phyloP scores from a whole-genome alignment of 1,139 yeast species.

The Taphrina communis region DNA sequence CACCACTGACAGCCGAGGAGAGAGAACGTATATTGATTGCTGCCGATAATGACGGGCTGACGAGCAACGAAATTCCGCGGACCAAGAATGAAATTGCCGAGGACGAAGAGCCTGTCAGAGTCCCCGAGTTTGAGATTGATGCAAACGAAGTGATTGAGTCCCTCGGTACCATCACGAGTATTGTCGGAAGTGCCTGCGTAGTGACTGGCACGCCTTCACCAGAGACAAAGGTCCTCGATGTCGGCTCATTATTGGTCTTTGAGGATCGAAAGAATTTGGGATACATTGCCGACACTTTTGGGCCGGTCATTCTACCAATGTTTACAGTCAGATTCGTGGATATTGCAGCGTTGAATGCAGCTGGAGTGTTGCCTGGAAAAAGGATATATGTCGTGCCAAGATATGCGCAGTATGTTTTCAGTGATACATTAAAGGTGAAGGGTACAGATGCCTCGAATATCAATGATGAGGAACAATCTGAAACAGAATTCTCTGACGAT shows the following conservation, averaged over 20 bases:
- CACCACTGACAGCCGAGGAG: conserved; percentile 27
- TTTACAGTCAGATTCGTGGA: conserved; percentile 74
- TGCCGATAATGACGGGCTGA: conserved; percentile 36
- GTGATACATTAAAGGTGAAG: conserved; percentile 72
- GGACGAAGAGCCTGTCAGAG: conserved; percentile 34
- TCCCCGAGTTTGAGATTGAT: conserved; percentile 28
- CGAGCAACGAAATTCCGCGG: conserved; percentile 21
- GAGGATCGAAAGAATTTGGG: conserved; percentile 79
- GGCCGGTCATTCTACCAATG: conserved; percentile 82
- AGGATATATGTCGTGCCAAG: conserved; percentile 79
- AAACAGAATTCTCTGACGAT: conserved; percentile 94
- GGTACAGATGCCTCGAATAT: conserved; percentile 96
- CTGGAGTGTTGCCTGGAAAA: conserved; percentile 60
- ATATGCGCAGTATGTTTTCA: conserved; percentile 76
- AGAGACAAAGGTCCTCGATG: conserved; percentile 81
- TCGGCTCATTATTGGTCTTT: conserved; percentile 78
- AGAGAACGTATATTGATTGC: conserved; percentile 31
- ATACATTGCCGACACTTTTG: conserved; percentile 70
- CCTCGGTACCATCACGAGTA: conserved; percentile 72
- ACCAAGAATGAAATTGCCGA: conserved; percentile 35
- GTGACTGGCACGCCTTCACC: conserved; percentile 84
- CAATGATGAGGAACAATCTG: conserved; percentile 93
- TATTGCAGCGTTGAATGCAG: conserved; percentile 58
- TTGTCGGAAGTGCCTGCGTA: conserved; percentile 63
- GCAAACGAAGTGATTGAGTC: conserved; percentile 64